Percentiles rank a stretch among this genome's conserved stretches.
Conservation (phyloP, 169 alveolate genomes). For the Eimeria maxima region DNA sequence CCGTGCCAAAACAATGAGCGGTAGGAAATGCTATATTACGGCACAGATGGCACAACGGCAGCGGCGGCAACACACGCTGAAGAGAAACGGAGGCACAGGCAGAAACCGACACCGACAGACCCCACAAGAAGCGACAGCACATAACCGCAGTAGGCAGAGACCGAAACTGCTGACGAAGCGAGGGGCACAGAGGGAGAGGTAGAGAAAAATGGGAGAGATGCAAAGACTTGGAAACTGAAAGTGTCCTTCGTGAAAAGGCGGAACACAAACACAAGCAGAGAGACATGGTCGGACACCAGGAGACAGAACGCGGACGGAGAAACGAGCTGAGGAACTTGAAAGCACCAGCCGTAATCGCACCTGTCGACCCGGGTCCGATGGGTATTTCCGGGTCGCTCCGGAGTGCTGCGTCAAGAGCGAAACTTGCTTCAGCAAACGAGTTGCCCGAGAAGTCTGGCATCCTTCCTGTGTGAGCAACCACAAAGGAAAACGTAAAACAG, state of each 20-base stretch:
- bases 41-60: neutral
- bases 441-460: conserved; percentile 24
- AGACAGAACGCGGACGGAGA: neutral
- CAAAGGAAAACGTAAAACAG: neutral
- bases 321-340: neutral
- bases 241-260: neutral
- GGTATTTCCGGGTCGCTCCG: conserved; percentile 47
- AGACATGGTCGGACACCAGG: neutral
- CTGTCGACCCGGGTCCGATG: conserved; percentile 32
- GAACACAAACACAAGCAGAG: neutral
- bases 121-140: neutral
- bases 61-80: neutral
- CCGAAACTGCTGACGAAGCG: neutral
- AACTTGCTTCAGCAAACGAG: conserved; percentile 23
- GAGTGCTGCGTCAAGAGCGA: conserved; percentile 31
- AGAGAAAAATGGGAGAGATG: neutral
- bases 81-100: neutral
- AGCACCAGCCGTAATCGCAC: neutral
- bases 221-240: neutral
- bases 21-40: neutral
- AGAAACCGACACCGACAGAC: neutral
- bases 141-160: neutral
- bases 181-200: neutral
- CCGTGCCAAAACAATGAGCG: neutral
- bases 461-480: neutral